A percentile compares a stretch with the other conserved stretches of the same genome.
These are phyloP conservation scores for Hymenoscyphus linearis DNA, from an alignment of 2,329 filamentous ascomycete species.

Conservation along the genomic window DNA sequence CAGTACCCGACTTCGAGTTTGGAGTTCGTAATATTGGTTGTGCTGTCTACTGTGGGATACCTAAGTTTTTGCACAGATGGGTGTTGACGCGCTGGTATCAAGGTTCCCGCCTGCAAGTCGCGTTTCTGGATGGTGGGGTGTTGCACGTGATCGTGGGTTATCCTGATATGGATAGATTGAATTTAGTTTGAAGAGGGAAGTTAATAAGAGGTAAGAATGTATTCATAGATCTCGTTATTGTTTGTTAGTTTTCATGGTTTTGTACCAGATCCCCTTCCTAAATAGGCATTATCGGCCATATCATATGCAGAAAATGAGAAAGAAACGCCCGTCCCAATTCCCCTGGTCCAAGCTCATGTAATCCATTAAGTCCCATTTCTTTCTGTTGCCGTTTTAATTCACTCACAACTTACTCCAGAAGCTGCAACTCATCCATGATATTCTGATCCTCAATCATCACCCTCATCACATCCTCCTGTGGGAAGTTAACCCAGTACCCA, in stretches of 20 bases:
- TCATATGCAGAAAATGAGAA: not conserved
- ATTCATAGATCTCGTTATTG: not conserved
- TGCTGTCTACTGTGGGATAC: no score
- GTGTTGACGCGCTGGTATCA: not conserved
- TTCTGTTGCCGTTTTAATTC: not conserved
- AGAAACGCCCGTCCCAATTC: not conserved
- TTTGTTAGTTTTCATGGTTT: not conserved
- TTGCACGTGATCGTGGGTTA: no score
- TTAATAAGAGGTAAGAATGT: not conserved
- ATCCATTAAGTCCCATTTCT: not conserved
- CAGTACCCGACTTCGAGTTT: no score
- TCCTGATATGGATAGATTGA: no score
- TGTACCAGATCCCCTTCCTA: not conserved
- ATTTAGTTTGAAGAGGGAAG: no score
- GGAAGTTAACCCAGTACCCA: constrained; percentile 26
- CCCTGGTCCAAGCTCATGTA: not conserved
- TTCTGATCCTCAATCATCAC: constrained; percentile 30
- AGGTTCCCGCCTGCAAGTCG: not conserved
- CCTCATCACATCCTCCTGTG: constrained; percentile 29
- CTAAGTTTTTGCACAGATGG: no score
- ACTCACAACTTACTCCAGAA: constrained; percentile 11
- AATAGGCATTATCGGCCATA: not conserved
- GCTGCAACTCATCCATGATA: constrained; percentile 30
- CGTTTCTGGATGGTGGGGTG: not conserved
- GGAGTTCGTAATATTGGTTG: not conserved